These are phyloP conservation scores for Backusella psychrophila DNA, from an alignment of 192 early-diverging fungal genomes.

Conservation along the genomic window DNA sequence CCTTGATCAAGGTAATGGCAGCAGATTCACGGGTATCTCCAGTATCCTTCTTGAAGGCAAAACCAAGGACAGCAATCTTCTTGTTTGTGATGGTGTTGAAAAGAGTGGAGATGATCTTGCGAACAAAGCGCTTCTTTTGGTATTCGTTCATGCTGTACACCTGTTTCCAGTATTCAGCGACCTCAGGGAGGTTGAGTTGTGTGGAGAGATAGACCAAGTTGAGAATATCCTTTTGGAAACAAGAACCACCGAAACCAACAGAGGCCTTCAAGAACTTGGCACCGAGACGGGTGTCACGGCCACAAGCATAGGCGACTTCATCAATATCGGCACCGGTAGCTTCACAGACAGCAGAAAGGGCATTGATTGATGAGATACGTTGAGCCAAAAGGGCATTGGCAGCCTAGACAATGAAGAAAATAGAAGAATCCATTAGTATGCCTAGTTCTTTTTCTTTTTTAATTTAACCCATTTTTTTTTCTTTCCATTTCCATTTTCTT, in stretches of 20 bases:
- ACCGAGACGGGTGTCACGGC: slow-evolving; percentile 83
- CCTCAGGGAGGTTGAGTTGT: slow-evolving; percentile 81
- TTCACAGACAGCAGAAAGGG: slow-evolving; percentile 89
- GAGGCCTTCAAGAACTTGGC: slow-evolving; percentile 87
- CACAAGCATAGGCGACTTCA: slow-evolving; percentile 89
- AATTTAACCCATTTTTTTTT: neutral
- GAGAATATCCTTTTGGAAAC: slow-evolving; percentile 93
- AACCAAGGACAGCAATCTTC: slow-evolving; percentile 79
- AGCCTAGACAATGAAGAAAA: slow-evolving; percentile 46
- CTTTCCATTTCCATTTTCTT: neutral
- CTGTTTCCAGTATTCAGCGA: slow-evolving; percentile 92
- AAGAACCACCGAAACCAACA: slow-evolving; percentile 94
- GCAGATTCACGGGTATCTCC: slow-evolving; percentile 92
- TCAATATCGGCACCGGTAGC: slow-evolving; percentile 87
- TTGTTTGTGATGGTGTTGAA: slow-evolving; percentile 83
- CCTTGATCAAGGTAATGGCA: slow-evolving; percentile 79
- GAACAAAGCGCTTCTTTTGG: slow-evolving; percentile 82
- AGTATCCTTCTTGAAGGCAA: slow-evolving; percentile 95
- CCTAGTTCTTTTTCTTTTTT: neutral
- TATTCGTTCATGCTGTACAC: slow-evolving; percentile 90
- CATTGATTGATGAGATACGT: slow-evolving; percentile 92
- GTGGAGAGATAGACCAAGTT: slow-evolving; percentile 89
- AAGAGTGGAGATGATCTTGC: slow-evolving; percentile 64
- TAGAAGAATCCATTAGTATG: neutral
- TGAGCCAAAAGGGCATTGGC: slow-evolving; percentile 94